Evolutionary conservation across 176 grass and related monocot genomes (phyloP).

Genomic region (Cocos nucifera): DNA sequence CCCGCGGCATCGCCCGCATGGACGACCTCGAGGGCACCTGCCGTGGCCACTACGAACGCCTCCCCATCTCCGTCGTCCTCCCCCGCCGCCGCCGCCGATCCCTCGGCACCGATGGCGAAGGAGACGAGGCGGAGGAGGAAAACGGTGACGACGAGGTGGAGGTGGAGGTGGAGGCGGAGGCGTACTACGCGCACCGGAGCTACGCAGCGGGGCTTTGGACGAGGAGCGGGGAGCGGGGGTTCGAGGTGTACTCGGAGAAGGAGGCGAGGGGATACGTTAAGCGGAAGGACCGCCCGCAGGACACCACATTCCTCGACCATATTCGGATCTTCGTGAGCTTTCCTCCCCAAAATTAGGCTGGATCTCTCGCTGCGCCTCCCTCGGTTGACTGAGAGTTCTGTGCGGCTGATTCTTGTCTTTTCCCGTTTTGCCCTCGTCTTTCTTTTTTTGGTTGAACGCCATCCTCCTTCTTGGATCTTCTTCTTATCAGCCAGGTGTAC

Average conservation of each 20-base stretch:
- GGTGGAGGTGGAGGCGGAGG: slow-evolving; percentile 30
- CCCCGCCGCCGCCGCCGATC: no score
- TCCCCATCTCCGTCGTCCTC: slow-evolving; percentile 36
- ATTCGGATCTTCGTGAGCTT: slow-evolving; percentile 58
- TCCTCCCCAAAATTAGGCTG: neutral
- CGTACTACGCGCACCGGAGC: slow-evolving; percentile 64
- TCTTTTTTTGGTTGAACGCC: no score
- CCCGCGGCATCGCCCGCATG: slow-evolving; percentile 37
- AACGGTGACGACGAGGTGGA: neutral
- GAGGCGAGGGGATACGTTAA: slow-evolving; percentile 60
- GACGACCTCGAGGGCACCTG: slow-evolving; percentile 78
- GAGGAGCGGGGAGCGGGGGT: slow-evolving; percentile 45
- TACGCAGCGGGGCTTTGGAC: slow-evolving; percentile 71
- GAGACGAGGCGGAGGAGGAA: neutral
- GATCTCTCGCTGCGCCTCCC: neutral
- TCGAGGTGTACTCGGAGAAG: slow-evolving; percentile 46
- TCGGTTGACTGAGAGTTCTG: neutral
- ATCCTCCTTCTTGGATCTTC: no score
- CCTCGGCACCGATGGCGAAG: no score
- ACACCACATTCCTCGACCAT: slow-evolving; percentile 66
- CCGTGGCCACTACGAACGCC: slow-evolving; percentile 67
- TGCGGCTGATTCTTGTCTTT: no score
- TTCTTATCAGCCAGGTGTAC: no score
- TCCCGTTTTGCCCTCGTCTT: no score
- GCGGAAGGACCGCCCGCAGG: slow-evolving; percentile 61